Conservation (phyloP, 2,329 filamentous ascomycete genomes). For the Graphium sp. region DNA sequence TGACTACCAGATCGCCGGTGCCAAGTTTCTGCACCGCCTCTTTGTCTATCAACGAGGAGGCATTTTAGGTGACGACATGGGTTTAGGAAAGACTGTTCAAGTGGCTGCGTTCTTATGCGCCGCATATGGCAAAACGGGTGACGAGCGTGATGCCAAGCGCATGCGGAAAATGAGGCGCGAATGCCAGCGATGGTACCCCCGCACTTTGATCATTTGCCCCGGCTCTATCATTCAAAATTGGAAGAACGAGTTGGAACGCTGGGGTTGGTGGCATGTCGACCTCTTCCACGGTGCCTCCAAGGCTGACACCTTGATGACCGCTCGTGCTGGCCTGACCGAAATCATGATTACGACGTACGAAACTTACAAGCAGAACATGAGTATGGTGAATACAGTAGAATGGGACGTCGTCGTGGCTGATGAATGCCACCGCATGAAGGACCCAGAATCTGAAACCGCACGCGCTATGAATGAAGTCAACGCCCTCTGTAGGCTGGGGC, state of each 20-base stretch:
- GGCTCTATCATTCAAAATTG: slow-evolving; percentile 83
- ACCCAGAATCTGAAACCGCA: slow-evolving; percentile 58
- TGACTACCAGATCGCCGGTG: slow-evolving; percentile 80
- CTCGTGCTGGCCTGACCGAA: slow-evolving; percentile 61
- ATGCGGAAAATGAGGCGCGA: slow-evolving; percentile 70
- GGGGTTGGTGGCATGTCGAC: slow-evolving; percentile 93
- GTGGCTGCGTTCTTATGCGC: slow-evolving; percentile 83
- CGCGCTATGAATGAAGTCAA: slow-evolving; percentile 84
- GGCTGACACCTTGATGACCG: slow-evolving; percentile 55
- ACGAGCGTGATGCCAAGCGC: slow-evolving; percentile 67
- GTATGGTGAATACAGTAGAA: slow-evolving; percentile 60
- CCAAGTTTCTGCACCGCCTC: slow-evolving; percentile 67
- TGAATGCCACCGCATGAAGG: slow-evolving; percentile 84
- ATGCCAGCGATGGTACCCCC: slow-evolving; percentile 50
- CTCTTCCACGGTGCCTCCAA: slow-evolving; percentile 57
- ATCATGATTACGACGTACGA: slow-evolving; percentile 89
- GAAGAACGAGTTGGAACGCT: slow-evolving; percentile 69
- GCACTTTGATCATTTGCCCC: slow-evolving; percentile 63
- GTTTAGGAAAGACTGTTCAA: slow-evolving; percentile 90
- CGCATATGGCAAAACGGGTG: slow-evolving; percentile 87
- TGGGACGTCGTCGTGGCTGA: slow-evolving; percentile 95
- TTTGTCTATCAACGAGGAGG: slow-evolving; percentile 87
- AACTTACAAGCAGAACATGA: slow-evolving; percentile 68
- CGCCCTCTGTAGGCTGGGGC: slow-evolving; percentile 74
- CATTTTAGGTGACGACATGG: slow-evolving; percentile 94